Evolutionary conservation across 495 filamentous ascomycete genomes (phyloP), one percentile per base, ranked within the genome.

Genomic region (Hypoxylon fragiforme): DNA sequence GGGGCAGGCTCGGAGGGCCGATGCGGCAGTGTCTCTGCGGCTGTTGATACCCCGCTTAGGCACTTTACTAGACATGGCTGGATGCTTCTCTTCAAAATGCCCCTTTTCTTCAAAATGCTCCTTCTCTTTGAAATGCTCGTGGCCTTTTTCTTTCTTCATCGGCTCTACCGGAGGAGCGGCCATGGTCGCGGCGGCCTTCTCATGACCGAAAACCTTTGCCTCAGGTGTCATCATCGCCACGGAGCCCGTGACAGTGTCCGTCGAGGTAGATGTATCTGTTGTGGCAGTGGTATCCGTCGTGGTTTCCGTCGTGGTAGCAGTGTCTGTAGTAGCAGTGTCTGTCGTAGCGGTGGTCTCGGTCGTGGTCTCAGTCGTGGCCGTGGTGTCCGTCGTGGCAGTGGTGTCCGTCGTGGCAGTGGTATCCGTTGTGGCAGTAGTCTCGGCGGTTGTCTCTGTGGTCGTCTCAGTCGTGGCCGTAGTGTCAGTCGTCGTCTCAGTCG

Each of bases 1-100:
- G 8, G 79, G 77, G 67, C 82, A 85, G 54, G 68, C 62, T 31
- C 64, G 60, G n/a, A n/a, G n/a, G 53, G 39, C 55, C 42, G 38
- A 16, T 15, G 41, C 13, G 9, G 21, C 13, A 13, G 8, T 8
- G 11, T 30, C 20, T 14, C 7, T 52, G 63, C 35, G 58, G 44
- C 37, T 34, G n/a, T n/a, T n/a, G 3, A 18, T 16, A 12, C 31
- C 43, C 9, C 43, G 42, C 20, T 43, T 30, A 3, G 37, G 18
- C 0, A 31, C 7, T 20, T 54, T 53, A 26, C 46, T 1, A 31
- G 21, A 31, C 14, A 44, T 26, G 44, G 11, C 4, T 30, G 7
- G n/a, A n/a, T n/a, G n/a, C n/a, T n/a, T n/a, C 3, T 16, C 15
- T 13, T 20, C 20, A 14, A 15, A 14, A 6, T 47, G 28, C 12